Evolutionary conservation across 116 monocot species (phyloP).

Genomic region (Thalassia testudinum): DNA sequence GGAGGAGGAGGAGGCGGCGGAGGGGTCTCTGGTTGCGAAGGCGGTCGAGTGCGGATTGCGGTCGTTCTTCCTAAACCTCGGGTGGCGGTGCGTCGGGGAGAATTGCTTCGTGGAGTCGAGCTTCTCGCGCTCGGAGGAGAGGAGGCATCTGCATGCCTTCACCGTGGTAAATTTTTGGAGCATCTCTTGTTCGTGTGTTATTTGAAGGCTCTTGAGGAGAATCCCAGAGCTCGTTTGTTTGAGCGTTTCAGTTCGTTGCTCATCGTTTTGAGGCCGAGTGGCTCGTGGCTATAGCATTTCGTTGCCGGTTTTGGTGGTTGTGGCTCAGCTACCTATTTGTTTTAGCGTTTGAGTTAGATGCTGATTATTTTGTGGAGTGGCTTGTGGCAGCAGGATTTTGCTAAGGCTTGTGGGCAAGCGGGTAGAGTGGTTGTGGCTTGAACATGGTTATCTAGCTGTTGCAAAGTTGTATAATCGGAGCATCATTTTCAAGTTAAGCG

Average conservation of each 20-base stretch:
- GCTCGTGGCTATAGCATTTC: no score
- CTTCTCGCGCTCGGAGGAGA: conserved; percentile 39
- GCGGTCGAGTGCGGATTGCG: conserved; percentile 46
- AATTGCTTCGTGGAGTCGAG: conserved; percentile 35
- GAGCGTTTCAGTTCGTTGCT: neutral
- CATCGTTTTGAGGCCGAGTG: neutral
- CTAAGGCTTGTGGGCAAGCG: no score
- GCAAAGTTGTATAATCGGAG: no score
- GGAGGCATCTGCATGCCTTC: conserved; percentile 28
- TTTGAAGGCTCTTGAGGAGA: neutral
- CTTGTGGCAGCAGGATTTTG: no score
- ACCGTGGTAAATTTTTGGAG: conserved; percentile 31
- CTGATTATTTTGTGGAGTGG: no score
- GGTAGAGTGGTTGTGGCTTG: no score
- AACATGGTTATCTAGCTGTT: no score
- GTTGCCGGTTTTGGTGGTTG: no score
- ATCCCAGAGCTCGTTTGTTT: neutral
- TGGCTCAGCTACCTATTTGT: no score
- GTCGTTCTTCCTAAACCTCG: conserved; percentile 33
- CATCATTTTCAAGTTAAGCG: no score
- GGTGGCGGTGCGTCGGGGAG: conserved; percentile 47
- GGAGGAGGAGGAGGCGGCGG: conserved; percentile 38
- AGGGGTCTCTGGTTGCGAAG: conserved; percentile 24
- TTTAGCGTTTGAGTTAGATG: no score
- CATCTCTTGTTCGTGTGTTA: neutral